Conservation (phyloP, 2,329 filamentous ascomycete genomes). For the Apiospora pterosperma region DNA sequence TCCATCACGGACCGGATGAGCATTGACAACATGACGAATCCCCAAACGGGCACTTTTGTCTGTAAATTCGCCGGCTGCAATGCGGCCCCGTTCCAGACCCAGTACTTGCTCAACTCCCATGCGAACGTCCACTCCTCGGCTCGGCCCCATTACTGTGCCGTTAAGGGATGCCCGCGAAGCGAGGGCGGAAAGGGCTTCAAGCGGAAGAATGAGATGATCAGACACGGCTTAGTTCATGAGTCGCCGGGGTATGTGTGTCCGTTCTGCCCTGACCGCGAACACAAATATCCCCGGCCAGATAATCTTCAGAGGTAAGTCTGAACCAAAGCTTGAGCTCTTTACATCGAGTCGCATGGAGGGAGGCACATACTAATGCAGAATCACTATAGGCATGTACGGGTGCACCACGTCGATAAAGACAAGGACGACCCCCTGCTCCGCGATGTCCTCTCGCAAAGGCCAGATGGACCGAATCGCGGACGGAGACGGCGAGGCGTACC, state of each 20-base stretch:
- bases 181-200: constrained; percentile 68
- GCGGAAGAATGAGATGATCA: constrained; percentile 70
- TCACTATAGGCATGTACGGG: constrained; percentile 73
- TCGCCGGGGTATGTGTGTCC: constrained; percentile 95
- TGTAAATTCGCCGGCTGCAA: constrained; percentile 63
- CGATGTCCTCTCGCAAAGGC: constrained; percentile 80
- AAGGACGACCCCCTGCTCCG: constrained; percentile 80
- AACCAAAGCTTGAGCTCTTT: not conserved
- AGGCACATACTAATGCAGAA: not conserved
- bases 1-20: constrained; percentile 52
- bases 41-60: constrained; percentile 48
- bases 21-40: constrained; percentile 55
- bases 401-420: constrained; percentile 86
- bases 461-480: constrained; percentile 79
- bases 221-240: constrained; percentile 83
- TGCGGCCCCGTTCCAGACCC: constrained; percentile 72
- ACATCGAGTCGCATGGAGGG: not conserved
- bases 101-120: constrained; percentile 75
- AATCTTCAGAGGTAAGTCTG: constrained; percentile 80
- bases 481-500: constrained; percentile 63
- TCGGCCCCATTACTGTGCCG: constrained; percentile 63
- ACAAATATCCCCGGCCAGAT: constrained; percentile 91
- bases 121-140: constrained; percentile 67
- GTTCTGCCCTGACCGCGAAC: constrained; percentile 90
- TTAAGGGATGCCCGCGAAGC: constrained; percentile 58